phyloP scores from a whole-genome alignment of 306 rosid genomes.

The Gleditsia sinensis region DNA sequence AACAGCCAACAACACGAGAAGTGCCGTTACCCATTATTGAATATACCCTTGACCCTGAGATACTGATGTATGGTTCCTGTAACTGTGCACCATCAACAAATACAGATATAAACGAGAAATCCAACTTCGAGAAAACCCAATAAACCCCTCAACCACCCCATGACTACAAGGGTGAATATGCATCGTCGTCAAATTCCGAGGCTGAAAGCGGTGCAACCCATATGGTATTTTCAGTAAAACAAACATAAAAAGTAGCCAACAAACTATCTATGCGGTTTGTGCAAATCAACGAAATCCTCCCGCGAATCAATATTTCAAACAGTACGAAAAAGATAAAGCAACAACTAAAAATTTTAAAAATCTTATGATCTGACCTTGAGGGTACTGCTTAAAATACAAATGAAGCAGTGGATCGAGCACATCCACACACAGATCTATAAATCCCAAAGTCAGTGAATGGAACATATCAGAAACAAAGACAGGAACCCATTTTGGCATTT shows the following conservation, averaged over 20 bases:
- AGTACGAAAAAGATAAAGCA: not conserved
- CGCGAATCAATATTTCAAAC: constrained; percentile 4
- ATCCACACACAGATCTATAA: constrained; percentile 34
- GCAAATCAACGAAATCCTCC: constrained; percentile 30
- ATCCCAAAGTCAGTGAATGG: constrained; percentile 19
- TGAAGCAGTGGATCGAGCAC: constrained; percentile 31
- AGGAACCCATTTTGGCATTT: constrained; percentile 8
- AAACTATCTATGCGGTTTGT: constrained; percentile 22
- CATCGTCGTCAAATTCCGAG: constrained; percentile 42
- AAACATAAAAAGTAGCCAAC: constrained; percentile 24
- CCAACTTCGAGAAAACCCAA: constrained; percentile 31
- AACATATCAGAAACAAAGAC: constrained; percentile 20
- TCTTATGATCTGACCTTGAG: constrained; percentile 46
- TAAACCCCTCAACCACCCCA: constrained; percentile 38
- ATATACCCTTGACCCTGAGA: constrained; percentile 27
- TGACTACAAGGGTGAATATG: constrained; percentile 29
- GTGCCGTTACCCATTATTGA: constrained; percentile 62
- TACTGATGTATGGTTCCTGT: constrained; percentile 15
- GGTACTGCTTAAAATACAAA: constrained; percentile 6
- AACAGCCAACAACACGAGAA: constrained; percentile 68
- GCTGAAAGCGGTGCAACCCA: constrained; percentile 34
- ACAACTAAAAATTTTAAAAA: not conserved
- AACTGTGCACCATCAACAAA: constrained; percentile 38
- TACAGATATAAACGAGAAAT: constrained; percentile 29
- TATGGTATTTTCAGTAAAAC: constrained; percentile 13